Base-by-base conservation (phyloP, 345 rosid genomes). In the Eucalyptus regnans region DNA sequence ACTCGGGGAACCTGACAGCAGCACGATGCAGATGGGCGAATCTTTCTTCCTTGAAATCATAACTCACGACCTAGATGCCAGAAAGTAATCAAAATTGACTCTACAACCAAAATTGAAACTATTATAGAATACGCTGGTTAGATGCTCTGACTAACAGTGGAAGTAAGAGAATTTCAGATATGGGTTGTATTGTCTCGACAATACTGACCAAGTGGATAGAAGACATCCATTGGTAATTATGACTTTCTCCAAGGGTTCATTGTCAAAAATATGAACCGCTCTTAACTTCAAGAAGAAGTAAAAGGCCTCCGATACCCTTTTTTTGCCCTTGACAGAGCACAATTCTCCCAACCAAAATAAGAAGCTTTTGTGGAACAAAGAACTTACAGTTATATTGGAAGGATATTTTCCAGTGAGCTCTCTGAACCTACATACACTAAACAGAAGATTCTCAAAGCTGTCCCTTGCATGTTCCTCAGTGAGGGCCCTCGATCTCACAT, bases 381-480 rank as follows among this genome's bases (percentile, higher is more conserved):
- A 85, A 90, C 96, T 95, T 95, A 97, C 99, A 87, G 99, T 96
- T 91, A 97, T 95, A 89, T 96, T 97, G 49, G 92, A 89, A 81
- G 99, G 99, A 91, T 96, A 97, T 88, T 93, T 50, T 89, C 99
- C 99, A 13, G 98, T 96, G 89, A 97, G 99, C 92, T 97, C 99
- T 79, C 98, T 95, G 91, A 97, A 97, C 84, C 99, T 92, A 90
- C 99, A 97, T 2, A 97, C 93, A 44, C 98, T 97, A 81, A 96
- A 97, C 51, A 96, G 98, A 90, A 96, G 96, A 94, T 97, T 97
- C 94, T 97, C 99, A 91, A 96, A 95, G 94, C 99, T 97, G 92
- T 97, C 99, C 91, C 99, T 95, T 18, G 99, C 99, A 92, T 97
- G 97, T 90, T 97, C 99, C 93, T 97, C 99, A 31, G 99, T 97